Percentiles rank a stretch among this genome's conserved stretches.
Evolutionary conservation across 805 yeast species (phyloP).

Genomic region (Ogataea allantospora): DNA sequence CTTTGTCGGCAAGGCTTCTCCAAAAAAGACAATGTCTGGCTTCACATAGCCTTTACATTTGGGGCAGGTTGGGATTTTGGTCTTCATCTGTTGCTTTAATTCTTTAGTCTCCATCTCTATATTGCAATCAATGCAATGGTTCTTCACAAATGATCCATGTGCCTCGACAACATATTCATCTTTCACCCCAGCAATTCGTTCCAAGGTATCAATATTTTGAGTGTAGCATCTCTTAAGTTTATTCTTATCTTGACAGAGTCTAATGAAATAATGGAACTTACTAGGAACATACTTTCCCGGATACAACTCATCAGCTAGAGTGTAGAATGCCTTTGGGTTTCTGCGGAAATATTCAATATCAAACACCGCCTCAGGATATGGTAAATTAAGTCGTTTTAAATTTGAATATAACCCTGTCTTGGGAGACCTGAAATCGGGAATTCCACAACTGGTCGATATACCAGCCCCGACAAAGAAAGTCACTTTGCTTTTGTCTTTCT

Average conservation of each 20-base stretch:
- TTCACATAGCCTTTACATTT: conserved; percentile 76
- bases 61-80: conserved; percentile 53
- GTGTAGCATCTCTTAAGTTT: conserved; percentile 73
- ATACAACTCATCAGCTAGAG: conserved; percentile 77
- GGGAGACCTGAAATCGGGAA: conserved; percentile 93
- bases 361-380: conserved; percentile 94
- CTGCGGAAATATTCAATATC: conserved; percentile 78
- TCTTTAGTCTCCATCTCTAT: conserved; percentile 48
- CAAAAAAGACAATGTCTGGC: conserved; percentile 94
- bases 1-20: conserved; percentile 73
- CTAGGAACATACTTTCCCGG: conserved; percentile 90
- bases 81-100: conserved; percentile 38
- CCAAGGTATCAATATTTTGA: conserved; percentile 92
- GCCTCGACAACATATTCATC: conserved; percentile 77
- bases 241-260: conserved; percentile 61
- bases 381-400: conserved; percentile 67
- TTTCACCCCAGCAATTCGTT: conserved; percentile 75
- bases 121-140: conserved; percentile 79
- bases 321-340: conserved; percentile 80
- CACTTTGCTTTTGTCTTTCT: conserved; percentile 38
- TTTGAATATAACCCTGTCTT: conserved; percentile 86
- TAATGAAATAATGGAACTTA: conserved; percentile 71
- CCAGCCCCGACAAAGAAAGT: conserved; percentile 90
- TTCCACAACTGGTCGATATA: conserved; percentile 88
- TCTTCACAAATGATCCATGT: conserved; percentile 87